Percentiles rank a stretch among this genome's conserved stretches.
Evolutionary conservation across 1,284 basidiomycete species (phyloP).

Genomic region (Cryptococcus sp.): DNA sequence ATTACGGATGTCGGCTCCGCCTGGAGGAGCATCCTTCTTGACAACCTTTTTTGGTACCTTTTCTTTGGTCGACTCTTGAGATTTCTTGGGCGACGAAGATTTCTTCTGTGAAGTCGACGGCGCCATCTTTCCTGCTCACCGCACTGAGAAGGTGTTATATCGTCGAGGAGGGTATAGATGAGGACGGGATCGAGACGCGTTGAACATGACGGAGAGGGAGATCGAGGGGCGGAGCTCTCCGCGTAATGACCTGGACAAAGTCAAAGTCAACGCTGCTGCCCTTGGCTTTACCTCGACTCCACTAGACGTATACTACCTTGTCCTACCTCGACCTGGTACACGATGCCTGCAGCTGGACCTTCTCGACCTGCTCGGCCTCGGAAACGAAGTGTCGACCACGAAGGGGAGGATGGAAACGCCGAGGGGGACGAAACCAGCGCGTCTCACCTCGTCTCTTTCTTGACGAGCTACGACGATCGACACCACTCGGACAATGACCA

Average conservation of each 20-base stretch:
- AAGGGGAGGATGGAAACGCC: background rate
- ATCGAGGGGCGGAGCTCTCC: too few species aligned
- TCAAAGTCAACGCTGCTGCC: too few species aligned
- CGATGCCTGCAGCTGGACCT: background rate
- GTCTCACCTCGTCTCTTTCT: constrained; percentile 41
- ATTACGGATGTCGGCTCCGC: constrained; percentile 22
- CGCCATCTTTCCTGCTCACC: constrained; percentile 7
- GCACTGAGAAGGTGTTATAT: background rate
- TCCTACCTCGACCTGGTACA: background rate
- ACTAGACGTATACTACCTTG: too few species aligned
- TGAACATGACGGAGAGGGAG: too few species aligned
- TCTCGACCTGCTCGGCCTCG: background rate
- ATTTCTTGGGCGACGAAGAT: constrained; percentile 12
- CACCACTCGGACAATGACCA: constrained; percentile 5
- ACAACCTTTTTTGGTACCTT: constrained; percentile 8
- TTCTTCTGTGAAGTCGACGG: constrained; percentile 6
- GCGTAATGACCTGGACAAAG: too few species aligned
- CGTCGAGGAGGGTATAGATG: too few species aligned
- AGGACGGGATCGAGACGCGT: too few species aligned
- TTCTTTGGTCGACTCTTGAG: background rate
- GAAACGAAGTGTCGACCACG: background rate
- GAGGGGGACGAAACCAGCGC: constrained; percentile 11
- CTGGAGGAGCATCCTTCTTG: constrained; percentile 10
- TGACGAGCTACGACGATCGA: constrained; percentile 32
- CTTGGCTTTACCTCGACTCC: too few species aligned